phyloP scores from a whole-genome alignment of 805 yeast genomes.

The Candida ficus region DNA sequence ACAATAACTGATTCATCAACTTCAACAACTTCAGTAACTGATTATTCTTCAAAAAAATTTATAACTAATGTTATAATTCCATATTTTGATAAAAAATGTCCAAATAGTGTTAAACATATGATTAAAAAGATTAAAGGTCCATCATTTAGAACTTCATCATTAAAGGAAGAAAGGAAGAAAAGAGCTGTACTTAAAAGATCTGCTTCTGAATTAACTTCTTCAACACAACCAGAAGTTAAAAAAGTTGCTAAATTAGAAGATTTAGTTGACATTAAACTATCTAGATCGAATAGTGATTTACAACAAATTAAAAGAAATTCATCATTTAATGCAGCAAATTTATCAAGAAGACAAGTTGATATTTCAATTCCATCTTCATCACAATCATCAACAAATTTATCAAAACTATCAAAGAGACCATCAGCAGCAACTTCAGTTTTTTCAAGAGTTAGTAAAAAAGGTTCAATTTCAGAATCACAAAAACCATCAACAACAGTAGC shows the following conservation, averaged over 20 bases:
- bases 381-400: constrained; percentile 3
- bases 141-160: constrained; percentile 2
- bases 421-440: constrained; percentile 19
- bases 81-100: constrained; percentile 44
- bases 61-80: constrained; percentile 50
- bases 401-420: constrained; percentile 10
- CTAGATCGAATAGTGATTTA: constrained; percentile 21
- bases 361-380: constrained; percentile 20
- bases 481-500: background rate
- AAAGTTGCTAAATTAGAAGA: constrained; percentile 18
- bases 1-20: constrained; percentile 17
- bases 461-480: background rate
- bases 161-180: background rate
- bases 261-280: constrained; percentile 17
- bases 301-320: constrained; percentile 19
- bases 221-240: constrained; percentile 3
- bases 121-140: constrained; percentile 46
- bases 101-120: constrained; percentile 40
- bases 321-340: constrained; percentile 20
- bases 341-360: constrained; percentile 24
- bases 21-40: constrained; percentile 29
- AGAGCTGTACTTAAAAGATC: constrained; percentile 2
- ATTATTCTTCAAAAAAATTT: constrained; percentile 41
- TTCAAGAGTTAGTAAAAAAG: constrained; percentile 24
- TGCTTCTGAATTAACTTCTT: constrained; percentile 2